phyloP scores from a whole-genome alignment of 768 basidiomycete genomes.

The Leccinum aurantiacum region DNA sequence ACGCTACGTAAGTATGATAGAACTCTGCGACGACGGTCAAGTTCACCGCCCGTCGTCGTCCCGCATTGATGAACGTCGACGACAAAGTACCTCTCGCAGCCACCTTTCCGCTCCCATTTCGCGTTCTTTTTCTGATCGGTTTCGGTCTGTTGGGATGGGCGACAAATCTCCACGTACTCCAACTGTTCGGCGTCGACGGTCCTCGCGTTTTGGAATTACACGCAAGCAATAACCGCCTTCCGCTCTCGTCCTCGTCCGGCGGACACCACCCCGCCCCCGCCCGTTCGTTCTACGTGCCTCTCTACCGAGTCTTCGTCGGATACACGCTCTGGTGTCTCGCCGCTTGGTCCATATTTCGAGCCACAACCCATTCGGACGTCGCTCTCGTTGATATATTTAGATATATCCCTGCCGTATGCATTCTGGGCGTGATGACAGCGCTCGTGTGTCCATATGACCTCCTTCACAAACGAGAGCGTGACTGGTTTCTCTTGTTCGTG shows the following conservation, averaged over 20 bases:
- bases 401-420: constrained; percentile 70
- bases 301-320: constrained; percentile 65
- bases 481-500: constrained; percentile 76
- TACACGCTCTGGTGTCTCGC: constrained; percentile 61
- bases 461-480: constrained; percentile 68
- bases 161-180: constrained; percentile 85
- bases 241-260: constrained; percentile 19
- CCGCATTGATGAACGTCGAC: constrained; percentile 33
- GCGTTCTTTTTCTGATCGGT: constrained; percentile 78
- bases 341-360: constrained; percentile 71
- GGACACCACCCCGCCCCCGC: constrained; percentile 28
- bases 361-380: constrained; percentile 55
- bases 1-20: too few species aligned
- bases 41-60: not conserved
- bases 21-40: not conserved
- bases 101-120: constrained; percentile 87
- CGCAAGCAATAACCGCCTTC: constrained; percentile 12
- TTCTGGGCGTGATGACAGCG: constrained; percentile 52
- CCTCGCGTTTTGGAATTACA: constrained; percentile 65
- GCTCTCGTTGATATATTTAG: constrained; percentile 71
- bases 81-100: constrained; percentile 50
- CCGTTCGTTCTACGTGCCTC: constrained; percentile 48
- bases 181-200: constrained; percentile 71
- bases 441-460: constrained; percentile 70
- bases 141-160: constrained; percentile 90